Conservation (phyloP, 495 filamentous ascomycete genomes). For the Elaphomyces granulatus region DNA sequence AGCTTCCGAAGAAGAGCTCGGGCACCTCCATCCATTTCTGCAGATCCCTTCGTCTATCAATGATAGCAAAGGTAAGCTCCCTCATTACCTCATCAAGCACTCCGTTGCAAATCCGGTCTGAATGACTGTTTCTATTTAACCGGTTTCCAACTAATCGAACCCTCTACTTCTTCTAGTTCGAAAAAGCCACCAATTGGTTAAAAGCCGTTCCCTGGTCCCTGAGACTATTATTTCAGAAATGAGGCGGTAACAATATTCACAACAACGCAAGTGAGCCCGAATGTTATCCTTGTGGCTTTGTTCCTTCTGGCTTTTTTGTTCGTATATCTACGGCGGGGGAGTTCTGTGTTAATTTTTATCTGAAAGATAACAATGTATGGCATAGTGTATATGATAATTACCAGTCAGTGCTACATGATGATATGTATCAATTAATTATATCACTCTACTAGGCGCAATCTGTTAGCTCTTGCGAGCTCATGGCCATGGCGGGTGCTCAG, state of each 20-base stretch:
- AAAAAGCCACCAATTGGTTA: slow-evolving; percentile 64
- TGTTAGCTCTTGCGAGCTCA: no score
- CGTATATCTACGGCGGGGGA: no score
- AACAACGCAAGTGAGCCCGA: slow-evolving; percentile 93
- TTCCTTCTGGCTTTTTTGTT: slow-evolving; percentile 86
- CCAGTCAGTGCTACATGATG: no score
- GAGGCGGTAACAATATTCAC: slow-evolving; percentile 85
- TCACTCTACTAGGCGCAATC: no score
- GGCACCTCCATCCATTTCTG: slow-evolving; percentile 39
- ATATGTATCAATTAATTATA: no score
- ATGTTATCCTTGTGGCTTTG: slow-evolving; percentile 86
- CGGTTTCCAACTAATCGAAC: no score
- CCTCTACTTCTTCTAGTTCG: slow-evolving; percentile 98
- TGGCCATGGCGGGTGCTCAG: no score
- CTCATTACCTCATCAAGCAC: no score
- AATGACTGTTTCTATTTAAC: not conserved
- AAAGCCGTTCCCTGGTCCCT: slow-evolving; percentile 48
- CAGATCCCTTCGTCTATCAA: slow-evolving; percentile 63
- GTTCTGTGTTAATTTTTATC: no score
- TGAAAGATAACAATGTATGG: no score
- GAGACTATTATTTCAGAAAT: slow-evolving; percentile 72
- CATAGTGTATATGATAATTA: no score
- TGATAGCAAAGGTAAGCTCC: slow-evolving; percentile 55
- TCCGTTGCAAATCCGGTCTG: no score
- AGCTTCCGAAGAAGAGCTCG: slow-evolving; percentile 18